Evolutionary conservation across 805 yeast species (phyloP), one percentile per base, ranked within the genome.

Genomic region (Candida boidinii): DNA sequence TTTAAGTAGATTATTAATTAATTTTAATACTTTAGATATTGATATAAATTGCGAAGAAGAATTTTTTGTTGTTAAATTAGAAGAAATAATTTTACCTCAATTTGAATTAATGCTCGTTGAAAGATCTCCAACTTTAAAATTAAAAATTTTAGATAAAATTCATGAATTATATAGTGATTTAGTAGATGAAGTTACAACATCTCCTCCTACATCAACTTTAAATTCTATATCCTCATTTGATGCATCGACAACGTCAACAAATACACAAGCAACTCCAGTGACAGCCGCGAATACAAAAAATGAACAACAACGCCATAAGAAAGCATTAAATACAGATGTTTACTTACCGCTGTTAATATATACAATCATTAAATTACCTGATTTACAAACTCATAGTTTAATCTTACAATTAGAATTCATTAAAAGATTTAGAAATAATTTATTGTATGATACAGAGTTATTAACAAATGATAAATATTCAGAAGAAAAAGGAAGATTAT

Each of bases 291-390:
- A 30, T 7, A 28, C 34, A 17, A 32, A 32, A 12, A 21, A 32
- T 5, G 37, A 34, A 34, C 34, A 31, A 17, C n/a, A n/a, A n/a
- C n/a, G n/a, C n/a, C n/a, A n/a, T n/a, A n/a, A n/a, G n/a, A n/a
- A n/a, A n/a, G n/a, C n/a, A n/a, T 34, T 56, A 13, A 58, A 56
- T 33, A 56, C 62, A 5, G 64, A 58, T 41, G 41, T 53, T 13
- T 56, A 53, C 37, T 38, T 58, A 19, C 64, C 64, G 1, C 37
- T 58, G 3, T 39, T 58, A 22, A 57, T 58, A n/a, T 57, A 45
- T 25, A 39, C 58, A 1, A 39, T 58, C 7, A 53, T 58, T 14
- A 53, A 54, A 23, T 37, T 58, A 11, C 42, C 44, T 23, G 58
- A 51, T 25, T 26, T 56, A 17, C 46, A 42, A 17, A 43, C 52